These are phyloP conservation scores for Vaccinium macrocarpon DNA, from an alignment of 148 eudicot genomes.

Conservation along the genomic window DNA sequence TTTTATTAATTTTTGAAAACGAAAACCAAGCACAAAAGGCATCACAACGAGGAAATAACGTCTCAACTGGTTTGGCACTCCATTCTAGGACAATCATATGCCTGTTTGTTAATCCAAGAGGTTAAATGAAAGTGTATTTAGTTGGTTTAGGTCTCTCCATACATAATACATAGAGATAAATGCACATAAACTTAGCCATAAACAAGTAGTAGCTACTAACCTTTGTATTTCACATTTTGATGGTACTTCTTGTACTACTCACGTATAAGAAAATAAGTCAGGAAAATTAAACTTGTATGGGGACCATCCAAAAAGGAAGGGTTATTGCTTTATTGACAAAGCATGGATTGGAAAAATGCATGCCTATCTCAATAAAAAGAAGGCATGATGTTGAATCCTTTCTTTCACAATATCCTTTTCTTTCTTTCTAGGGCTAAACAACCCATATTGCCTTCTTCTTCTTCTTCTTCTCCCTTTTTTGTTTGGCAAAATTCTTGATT, in stretches of 20 bases:
- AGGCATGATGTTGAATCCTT: constrained; percentile 21
- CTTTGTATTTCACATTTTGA: not conserved
- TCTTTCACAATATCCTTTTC: not conserved
- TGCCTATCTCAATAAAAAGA: constrained; percentile 17
- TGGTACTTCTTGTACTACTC: not conserved
- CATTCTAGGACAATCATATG: not conserved
- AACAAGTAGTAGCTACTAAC: not conserved
- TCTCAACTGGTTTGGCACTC: too few relatives aligned
- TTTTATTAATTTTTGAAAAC: too few relatives aligned
- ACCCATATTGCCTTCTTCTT: not conserved
- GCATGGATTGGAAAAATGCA: constrained; percentile 8
- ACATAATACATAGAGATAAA: not conserved
- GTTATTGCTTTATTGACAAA: constrained; percentile 24
- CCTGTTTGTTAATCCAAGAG: not conserved
- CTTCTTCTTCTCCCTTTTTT: not conserved
- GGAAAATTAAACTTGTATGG: constrained; percentile 10
- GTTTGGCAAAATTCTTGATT: too few relatives aligned
- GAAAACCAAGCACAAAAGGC: too few relatives aligned
- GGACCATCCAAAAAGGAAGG: constrained; percentile 21
- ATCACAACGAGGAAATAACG: too few relatives aligned
- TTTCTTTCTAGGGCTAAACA: not conserved
- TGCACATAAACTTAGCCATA: not conserved
- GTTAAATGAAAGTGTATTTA: not conserved
- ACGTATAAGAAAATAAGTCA: not conserved
- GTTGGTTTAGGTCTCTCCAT: not conserved